Conservation (phyloP, 192 early-diverging fungal species). For the Coemansia sp. region DNA sequence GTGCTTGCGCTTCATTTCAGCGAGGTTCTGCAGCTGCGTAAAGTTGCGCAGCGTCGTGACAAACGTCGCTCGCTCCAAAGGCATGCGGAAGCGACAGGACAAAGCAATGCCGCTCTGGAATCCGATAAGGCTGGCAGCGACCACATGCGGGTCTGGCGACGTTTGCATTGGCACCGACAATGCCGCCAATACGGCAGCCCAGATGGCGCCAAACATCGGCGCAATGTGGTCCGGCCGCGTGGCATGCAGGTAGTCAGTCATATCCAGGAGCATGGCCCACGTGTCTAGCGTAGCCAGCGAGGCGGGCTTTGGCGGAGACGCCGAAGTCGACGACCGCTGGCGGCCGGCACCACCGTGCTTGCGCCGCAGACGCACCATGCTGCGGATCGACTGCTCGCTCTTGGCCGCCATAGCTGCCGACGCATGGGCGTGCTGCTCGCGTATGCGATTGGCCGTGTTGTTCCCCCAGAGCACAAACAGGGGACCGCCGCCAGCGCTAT, state of each 20-base stretch:
- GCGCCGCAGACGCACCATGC: constrained; percentile 60
- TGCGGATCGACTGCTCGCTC: constrained; percentile 69
- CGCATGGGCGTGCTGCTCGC: constrained; percentile 64
- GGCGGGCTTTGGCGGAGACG: background rate
- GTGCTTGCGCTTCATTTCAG: constrained; percentile 90
- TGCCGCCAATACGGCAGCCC: constrained; percentile 87
- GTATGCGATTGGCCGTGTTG: constrained; percentile 41
- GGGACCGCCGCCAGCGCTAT: constrained; percentile 36
- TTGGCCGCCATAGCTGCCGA: constrained; percentile 72
- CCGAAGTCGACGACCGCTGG: background rate
- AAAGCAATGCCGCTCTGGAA: constrained; percentile 83
- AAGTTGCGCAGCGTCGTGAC: constrained; percentile 89
- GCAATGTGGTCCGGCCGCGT: constrained; percentile 88
- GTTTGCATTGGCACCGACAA: constrained; percentile 85
- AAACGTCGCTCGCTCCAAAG: constrained; percentile 90
- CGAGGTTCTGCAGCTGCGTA: constrained; percentile 81
- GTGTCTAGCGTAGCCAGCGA: constrained; percentile 34
- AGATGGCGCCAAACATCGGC: constrained; percentile 90
- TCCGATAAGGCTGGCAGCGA: constrained; percentile 74
- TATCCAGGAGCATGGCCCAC: constrained; percentile 49
- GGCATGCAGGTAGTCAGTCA: constrained; percentile 64
- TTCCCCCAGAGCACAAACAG: constrained; percentile 54
- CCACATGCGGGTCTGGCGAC: constrained; percentile 72
- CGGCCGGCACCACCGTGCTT: constrained; percentile 10
- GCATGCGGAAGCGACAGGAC: constrained; percentile 83